A percentile compares a stretch with the other conserved stretches of the same genome.
Evolutionary conservation across 164 flowering plant genomes (phyloP).

Genomic region (Magnolia kwangsiensis): DNA sequence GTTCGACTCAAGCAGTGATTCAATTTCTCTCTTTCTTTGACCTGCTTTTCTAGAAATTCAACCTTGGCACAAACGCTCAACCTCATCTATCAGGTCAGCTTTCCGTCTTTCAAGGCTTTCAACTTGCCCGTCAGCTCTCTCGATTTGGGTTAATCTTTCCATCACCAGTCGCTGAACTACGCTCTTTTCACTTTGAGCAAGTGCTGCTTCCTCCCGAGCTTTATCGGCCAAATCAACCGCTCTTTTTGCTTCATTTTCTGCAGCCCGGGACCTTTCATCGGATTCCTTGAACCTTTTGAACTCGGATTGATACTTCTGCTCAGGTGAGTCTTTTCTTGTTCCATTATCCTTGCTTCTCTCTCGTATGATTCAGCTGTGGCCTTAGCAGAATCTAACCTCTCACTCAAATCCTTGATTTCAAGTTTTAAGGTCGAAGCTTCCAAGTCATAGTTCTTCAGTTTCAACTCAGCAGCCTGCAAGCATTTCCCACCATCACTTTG

Average conservation of each 20-base stretch:
- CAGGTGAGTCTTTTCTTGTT: slow-evolving; percentile 72
- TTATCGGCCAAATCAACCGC: slow-evolving; percentile 84
- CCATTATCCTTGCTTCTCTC: slow-evolving; percentile 59
- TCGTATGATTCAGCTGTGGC: slow-evolving; percentile 70
- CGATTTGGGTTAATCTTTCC: slow-evolving; percentile 78
- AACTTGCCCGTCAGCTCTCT: slow-evolving; percentile 71
- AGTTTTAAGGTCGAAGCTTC: slow-evolving; percentile 55
- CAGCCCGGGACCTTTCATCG: slow-evolving; percentile 69
- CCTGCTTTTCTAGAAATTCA: slow-evolving; percentile 60
- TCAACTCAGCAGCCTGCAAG: slow-evolving; percentile 81
- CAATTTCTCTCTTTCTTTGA: slow-evolving; percentile 83
- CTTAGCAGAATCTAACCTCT: slow-evolving; percentile 59
- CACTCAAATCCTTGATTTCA: slow-evolving; percentile 57
- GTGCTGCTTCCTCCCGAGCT: slow-evolving; percentile 70
- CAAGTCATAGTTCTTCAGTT: slow-evolving; percentile 55
- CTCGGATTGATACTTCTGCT: slow-evolving; percentile 68
- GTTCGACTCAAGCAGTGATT: slow-evolving; percentile 16
- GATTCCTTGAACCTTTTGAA: slow-evolving; percentile 73
- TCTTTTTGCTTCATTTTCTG: slow-evolving; percentile 79
- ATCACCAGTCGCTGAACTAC: slow-evolving; percentile 66
- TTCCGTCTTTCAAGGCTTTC: slow-evolving; percentile 71
- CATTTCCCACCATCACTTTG: background rate
- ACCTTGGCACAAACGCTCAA: slow-evolving; percentile 53
- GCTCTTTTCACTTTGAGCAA: slow-evolving; percentile 67
- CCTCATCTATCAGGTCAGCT: slow-evolving; percentile 46